Conservation (phyloP, 1,284 basidiomycete species). For the Neonothopanus nambi region DNA sequence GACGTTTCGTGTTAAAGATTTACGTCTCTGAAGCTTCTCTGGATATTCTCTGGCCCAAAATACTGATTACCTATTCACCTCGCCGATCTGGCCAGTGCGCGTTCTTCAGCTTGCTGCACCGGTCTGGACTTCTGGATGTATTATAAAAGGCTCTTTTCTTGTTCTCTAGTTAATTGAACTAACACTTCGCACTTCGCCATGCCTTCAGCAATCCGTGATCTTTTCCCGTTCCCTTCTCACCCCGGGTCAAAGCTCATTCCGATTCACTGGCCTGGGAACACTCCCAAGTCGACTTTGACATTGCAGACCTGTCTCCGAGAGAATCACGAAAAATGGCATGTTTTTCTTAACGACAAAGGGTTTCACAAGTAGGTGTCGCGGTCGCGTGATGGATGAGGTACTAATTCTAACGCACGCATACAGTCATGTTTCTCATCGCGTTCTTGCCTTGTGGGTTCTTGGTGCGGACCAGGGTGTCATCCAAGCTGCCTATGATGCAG, state of each 20-base stretch:
- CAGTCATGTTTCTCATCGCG: slow-evolving; percentile 55
- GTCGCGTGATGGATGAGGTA: too few relatives aligned
- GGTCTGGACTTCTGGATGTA: too few relatives aligned
- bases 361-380: slow-evolving; percentile 43
- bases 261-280: slow-evolving; percentile 29
- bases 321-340: slow-evolving; percentile 43
- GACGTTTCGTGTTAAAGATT: too few relatives aligned
- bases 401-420: background rate
- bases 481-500: slow-evolving; percentile 42
- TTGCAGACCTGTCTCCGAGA: slow-evolving; percentile 38
- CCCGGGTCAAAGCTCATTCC: slow-evolving; percentile 23
- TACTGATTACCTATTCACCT: too few relatives aligned
- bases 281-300: slow-evolving; percentile 31
- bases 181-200: too few relatives aligned
- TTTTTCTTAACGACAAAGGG: slow-evolving; percentile 43
- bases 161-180: too few relatives aligned
- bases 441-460: slow-evolving; percentile 51
- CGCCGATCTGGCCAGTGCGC: too few relatives aligned
- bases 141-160: too few relatives aligned
- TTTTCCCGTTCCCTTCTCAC: slow-evolving; percentile 16
- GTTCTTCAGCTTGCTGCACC: too few relatives aligned
- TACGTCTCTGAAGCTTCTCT: too few relatives aligned
- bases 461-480: slow-evolving; percentile 44
- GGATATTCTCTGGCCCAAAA: too few relatives aligned
- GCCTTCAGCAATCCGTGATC: background rate